Conservation (phyloP, 192 early-diverging fungal species). For the Geosiphon pyriformis region DNA sequence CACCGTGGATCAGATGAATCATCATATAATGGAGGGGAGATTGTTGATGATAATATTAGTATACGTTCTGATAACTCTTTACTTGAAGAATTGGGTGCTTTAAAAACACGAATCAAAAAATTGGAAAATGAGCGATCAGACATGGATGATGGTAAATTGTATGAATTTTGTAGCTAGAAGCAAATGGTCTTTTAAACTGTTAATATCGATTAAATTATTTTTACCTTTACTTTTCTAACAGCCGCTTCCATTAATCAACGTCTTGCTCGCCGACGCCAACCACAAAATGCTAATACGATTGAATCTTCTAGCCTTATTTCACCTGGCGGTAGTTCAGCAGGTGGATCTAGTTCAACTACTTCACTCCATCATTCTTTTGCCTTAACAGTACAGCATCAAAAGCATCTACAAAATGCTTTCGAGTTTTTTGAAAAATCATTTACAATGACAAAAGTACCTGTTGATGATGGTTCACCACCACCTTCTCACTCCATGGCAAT, state of each 20-base stretch:
- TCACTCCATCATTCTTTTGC: background rate
- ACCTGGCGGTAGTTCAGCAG: conserved; percentile 15
- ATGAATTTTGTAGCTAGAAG: background rate
- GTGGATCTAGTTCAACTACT: conserved; percentile 5
- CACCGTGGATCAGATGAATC: conserved; percentile 13
- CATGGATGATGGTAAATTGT: background rate
- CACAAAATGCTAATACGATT: background rate
- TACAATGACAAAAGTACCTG: background rate
- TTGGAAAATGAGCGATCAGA: background rate
- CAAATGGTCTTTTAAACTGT: background rate
- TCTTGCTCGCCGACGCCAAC: background rate
- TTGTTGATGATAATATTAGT: conserved; percentile 22
- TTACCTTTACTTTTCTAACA: too few species aligned
- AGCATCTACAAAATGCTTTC: conserved; percentile 29
- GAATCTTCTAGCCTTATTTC: conserved; percentile 7
- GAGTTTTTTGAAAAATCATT: conserved; percentile 26
- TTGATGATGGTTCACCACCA: conserved; percentile 15
- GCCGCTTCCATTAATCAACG: background rate
- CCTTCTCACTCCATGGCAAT: conserved; percentile 28
- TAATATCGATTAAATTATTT: background rate
- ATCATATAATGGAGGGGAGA: background rate
- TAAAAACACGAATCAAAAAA: conserved; percentile 15
- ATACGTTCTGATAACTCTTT: conserved; percentile 16
- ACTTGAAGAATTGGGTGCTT: conserved; percentile 11
- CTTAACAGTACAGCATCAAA: conserved; percentile 17